Conservation (phyloP, 306 rosid species). For the Quercus cerris region DNA sequence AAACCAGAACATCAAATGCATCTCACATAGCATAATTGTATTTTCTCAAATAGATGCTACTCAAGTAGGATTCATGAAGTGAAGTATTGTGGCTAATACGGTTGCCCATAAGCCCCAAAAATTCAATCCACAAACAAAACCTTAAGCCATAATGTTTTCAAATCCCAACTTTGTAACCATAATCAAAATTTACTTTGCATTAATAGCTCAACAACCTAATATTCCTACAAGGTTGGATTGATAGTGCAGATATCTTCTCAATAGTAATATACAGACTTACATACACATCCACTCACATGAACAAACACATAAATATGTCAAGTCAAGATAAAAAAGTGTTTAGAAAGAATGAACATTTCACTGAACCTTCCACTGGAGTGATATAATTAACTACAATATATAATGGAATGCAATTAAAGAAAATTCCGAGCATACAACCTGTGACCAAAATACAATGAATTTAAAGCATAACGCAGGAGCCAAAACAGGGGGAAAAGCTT, state of each 20-base stretch:
- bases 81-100: background rate
- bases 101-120: background rate
- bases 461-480: constrained; percentile 8
- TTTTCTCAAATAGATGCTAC: background rate
- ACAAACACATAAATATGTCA: background rate
- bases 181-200: background rate
- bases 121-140: background rate
- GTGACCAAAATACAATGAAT: background rate
- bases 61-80: background rate
- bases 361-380: background rate
- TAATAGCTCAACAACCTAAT: background rate
- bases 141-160: background rate
- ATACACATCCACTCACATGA: background rate
- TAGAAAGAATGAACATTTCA: background rate
- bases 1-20: background rate
- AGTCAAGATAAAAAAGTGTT: background rate
- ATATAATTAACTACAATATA: background rate
- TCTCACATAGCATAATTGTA: background rate
- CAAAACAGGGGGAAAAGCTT: constrained; percentile 6
- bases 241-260: background rate
- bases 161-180: background rate
- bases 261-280: background rate
- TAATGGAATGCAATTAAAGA: background rate
- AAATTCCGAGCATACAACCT: background rate
- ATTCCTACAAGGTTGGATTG: background rate